Percentiles rank a stretch among this genome's conserved stretches.
Evolutionary conservation across 805 yeast species (phyloP).

Genomic region (Torulaspora delbrueckii): DNA sequence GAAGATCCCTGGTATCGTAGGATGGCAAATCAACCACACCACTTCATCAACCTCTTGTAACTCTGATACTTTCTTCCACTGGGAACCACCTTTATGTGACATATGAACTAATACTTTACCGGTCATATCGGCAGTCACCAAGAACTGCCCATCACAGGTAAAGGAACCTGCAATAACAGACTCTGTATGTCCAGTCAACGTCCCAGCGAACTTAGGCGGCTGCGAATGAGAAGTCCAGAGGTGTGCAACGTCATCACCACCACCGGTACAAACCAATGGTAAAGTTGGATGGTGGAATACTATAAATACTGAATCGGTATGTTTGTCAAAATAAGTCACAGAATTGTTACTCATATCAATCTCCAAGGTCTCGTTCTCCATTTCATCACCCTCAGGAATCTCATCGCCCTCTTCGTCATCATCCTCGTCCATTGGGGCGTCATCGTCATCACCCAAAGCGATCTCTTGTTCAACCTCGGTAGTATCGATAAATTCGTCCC

Average conservation of each 20-base stretch:
- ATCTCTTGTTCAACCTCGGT: constrained; percentile 44
- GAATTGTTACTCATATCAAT: constrained; percentile 89
- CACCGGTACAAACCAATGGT: constrained; percentile 88
- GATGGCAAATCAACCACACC: constrained; percentile 78
- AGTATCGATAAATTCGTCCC: constrained; percentile 37
- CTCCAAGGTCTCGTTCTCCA: constrained; percentile 51
- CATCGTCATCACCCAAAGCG: constrained; percentile 35
- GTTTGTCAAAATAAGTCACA: constrained; percentile 81
- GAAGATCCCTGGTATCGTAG: constrained; percentile 61
- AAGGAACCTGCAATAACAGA: constrained; percentile 82
- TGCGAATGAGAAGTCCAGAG: constrained; percentile 88
- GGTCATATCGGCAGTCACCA: constrained; percentile 91
- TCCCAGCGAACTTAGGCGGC: constrained; percentile 76
- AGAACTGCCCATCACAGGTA: constrained; percentile 72
- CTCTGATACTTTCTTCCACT: constrained; percentile 67
- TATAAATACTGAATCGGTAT: constrained; percentile 79
- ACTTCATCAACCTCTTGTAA: constrained; percentile 89
- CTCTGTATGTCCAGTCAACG: constrained; percentile 78
- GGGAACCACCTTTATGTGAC: constrained; percentile 70
- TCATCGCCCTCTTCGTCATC: constrained; percentile 40
- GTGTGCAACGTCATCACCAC: constrained; percentile 86
- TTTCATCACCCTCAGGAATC: constrained; percentile 33
- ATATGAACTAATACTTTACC: constrained; percentile 76
- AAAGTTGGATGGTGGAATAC: constrained; percentile 78
- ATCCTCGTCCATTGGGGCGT: constrained; percentile 30